phyloP scores from a whole-genome alignment of 768 basidiomycete species.

The Xanthoconium stramineum region DNA sequence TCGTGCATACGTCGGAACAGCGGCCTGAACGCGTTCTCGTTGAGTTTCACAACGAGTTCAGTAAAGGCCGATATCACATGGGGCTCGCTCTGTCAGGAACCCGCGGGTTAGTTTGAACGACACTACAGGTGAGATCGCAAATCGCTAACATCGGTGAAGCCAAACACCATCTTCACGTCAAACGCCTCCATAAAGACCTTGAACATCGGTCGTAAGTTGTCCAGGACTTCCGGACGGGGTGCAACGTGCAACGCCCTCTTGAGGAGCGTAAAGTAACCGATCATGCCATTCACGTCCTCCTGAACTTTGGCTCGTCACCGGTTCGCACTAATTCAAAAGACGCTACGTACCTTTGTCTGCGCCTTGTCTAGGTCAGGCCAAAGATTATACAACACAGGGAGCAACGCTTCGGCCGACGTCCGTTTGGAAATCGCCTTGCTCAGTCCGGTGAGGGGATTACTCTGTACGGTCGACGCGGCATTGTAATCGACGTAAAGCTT shows the following conservation, averaged over 20 bases:
- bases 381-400: conserved; percentile 59
- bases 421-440: conserved; percentile 69
- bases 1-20: conserved; percentile 90
- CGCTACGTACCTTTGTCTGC: conserved; percentile 35
- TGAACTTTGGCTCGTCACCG: conserved; percentile 3
- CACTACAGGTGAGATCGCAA: background rate
- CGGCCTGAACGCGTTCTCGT: conserved; percentile 87
- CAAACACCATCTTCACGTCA: conserved; percentile 43
- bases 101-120: background rate
- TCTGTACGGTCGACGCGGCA: conserved; percentile 5
- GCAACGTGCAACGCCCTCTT: conserved; percentile 63
- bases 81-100: conserved; percentile 44
- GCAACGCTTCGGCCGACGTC: conserved; percentile 60
- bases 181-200: conserved; percentile 79
- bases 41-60: conserved; percentile 88
- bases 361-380: conserved; percentile 45
- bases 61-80: conserved; percentile 70
- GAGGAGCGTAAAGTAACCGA: conserved; percentile 64
- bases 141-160: conserved; percentile 28
- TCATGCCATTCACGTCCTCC: conserved; percentile 27
- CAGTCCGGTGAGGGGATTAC: conserved; percentile 39
- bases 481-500: conserved; percentile 53
- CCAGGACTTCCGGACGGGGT: conserved; percentile 58
- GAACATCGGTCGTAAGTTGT: conserved; percentile 65
- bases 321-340: background rate